Conservation (phyloP, 139 green algal species). For the Coelastrella sp. region DNA sequence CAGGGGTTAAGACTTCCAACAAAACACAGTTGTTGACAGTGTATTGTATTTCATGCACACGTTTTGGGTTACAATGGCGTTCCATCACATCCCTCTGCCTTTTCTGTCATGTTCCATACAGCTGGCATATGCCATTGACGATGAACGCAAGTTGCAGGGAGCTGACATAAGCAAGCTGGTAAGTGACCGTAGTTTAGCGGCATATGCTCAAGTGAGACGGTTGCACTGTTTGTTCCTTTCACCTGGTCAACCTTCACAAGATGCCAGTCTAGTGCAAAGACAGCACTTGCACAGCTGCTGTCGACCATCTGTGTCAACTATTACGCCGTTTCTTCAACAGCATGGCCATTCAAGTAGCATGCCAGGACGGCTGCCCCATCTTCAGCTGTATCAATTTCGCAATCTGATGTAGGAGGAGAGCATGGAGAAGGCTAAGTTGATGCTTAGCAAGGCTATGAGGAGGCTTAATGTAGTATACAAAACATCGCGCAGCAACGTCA, state of each 20-base stretch:
- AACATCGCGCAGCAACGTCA: slow-evolving; percentile 43
- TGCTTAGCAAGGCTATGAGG: slow-evolving; percentile 29
- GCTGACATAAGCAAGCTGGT: slow-evolving; percentile 33
- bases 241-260: too few relatives aligned
- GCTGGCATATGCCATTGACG: slow-evolving; percentile 42
- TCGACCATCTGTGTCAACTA: background rate
- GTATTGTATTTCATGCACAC: too few relatives aligned
- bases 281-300: background rate
- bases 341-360: background rate
- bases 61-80: too few relatives aligned
- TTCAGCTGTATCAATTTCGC: too few relatives aligned
- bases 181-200: background rate
- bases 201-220: too few relatives aligned
- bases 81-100: too few relatives aligned
- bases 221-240: too few relatives aligned
- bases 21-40: background rate
- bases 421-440: slow-evolving; percentile 48
- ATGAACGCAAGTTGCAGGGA: slow-evolving; percentile 44
- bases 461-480: slow-evolving; percentile 33
- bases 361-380: too few relatives aligned
- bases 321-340: background rate
- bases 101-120: background rate
- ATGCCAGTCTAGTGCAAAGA: background rate
- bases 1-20: too few relatives aligned
- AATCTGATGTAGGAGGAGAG: slow-evolving; percentile 34